These are phyloP conservation scores for Achlya hypogyna DNA, from an alignment of 352 stramenopile species.

Conservation along the genomic window DNA sequence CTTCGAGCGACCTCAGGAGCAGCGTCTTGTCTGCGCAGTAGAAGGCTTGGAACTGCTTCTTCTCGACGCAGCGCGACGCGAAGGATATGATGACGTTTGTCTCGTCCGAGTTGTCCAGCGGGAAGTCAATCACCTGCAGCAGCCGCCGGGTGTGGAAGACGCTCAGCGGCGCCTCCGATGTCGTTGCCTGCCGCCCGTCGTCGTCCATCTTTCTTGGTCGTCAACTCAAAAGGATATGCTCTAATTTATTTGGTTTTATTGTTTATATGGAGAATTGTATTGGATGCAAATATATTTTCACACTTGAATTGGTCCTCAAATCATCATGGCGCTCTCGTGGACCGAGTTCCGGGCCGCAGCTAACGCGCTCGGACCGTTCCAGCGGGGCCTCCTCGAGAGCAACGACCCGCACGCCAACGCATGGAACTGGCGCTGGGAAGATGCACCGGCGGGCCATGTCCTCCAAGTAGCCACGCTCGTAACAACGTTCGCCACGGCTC, in stretches of 20 bases:
- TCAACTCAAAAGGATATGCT: not conserved
- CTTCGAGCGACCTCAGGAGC: constrained; percentile 63
- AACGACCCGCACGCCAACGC: constrained; percentile 19
- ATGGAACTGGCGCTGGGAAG: constrained; percentile 61
- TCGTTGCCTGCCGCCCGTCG: not conserved
- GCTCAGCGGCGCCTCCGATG: not conserved
- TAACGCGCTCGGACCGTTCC: constrained; percentile 31
- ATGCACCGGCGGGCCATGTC: constrained; percentile 28
- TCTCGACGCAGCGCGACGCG: constrained; percentile 13
- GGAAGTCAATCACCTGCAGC: constrained; percentile 19
- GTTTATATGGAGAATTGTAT: not conserved
- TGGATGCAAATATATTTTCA: no score
- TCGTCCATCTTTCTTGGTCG: no score
- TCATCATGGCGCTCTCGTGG: constrained; percentile 35
- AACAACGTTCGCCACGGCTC: not conserved
- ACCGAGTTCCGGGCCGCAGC: constrained; percentile 41
- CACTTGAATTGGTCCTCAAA: not conserved
- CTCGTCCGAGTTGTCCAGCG: constrained; percentile 18
- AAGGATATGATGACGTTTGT: constrained; percentile 17
- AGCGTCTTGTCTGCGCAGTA: constrained; percentile 25
- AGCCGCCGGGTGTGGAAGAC: constrained; percentile 17
- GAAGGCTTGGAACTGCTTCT: constrained; percentile 21
- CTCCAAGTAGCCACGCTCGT: constrained; percentile 5
- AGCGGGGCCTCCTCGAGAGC: constrained; percentile 23
- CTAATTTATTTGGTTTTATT: not conserved